A percentile compares a stretch with the other conserved stretches of the same genome.
Evolutionary conservation across 2,329 filamentous ascomycete species (phyloP).

Genomic region (Pyrenophora tritici-repentis): DNA sequence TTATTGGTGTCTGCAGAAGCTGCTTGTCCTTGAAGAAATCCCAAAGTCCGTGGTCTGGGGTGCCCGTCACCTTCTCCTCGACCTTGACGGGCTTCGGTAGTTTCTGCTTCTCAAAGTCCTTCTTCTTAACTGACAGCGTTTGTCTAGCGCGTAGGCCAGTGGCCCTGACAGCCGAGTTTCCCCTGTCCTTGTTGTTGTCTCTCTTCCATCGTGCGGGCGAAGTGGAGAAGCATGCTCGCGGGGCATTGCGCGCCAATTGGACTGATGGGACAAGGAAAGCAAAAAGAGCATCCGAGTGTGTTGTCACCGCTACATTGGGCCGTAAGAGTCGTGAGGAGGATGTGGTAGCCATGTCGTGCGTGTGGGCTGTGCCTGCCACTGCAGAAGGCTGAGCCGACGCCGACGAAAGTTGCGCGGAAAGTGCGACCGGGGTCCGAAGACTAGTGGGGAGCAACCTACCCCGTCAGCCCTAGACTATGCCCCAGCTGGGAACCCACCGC

Average conservation of each 20-base stretch:
- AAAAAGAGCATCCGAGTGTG: slow-evolving; percentile 27
- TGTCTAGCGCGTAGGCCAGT: slow-evolving; percentile 70
- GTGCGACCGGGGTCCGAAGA: slow-evolving; percentile 14
- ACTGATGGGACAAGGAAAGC: slow-evolving; percentile 35
- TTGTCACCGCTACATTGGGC: slow-evolving; percentile 23
- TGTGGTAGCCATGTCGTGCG: slow-evolving; percentile 35
- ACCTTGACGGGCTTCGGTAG: slow-evolving; percentile 74
- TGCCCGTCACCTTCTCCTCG: slow-evolving; percentile 63
- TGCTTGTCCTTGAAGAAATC: slow-evolving; percentile 79
- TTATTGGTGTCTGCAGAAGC: slow-evolving; percentile 71
- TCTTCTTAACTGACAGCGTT: slow-evolving; percentile 73
- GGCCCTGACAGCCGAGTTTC: slow-evolving; percentile 78
- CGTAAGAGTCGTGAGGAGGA: slow-evolving; percentile 35
- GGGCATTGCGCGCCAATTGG: slow-evolving; percentile 25
- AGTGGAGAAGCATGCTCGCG: slow-evolving; percentile 60
- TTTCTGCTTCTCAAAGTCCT: slow-evolving; percentile 50
- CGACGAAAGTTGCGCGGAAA: slow-evolving; percentile 24
- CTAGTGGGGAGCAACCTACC: slow-evolving; percentile 2
- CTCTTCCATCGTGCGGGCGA: slow-evolving; percentile 59
- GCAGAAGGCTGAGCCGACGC: slow-evolving; percentile 7
- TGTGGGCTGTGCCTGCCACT: slow-evolving; percentile 21
- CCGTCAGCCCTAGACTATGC: slow-evolving; percentile 1
- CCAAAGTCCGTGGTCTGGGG: slow-evolving; percentile 86
- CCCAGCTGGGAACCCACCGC: background rate
- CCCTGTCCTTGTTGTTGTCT: slow-evolving; percentile 80